Conservation (phyloP, 495 filamentous ascomycete species). For the Oidiodendron maius region DNA sequence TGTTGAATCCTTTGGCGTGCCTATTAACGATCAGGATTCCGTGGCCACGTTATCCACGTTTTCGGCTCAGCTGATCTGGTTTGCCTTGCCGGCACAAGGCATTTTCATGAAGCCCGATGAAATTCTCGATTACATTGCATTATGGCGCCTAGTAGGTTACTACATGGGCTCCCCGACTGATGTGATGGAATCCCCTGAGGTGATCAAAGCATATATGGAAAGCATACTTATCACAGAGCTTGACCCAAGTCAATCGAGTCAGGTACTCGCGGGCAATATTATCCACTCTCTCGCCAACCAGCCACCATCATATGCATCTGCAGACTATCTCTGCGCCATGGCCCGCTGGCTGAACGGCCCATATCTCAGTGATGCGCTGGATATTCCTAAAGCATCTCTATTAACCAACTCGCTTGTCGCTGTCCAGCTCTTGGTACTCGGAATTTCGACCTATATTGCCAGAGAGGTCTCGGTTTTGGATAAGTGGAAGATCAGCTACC, state of each 20-base stretch:
- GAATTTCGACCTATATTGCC: conserved; percentile 44
- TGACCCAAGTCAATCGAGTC: conserved; percentile 45
- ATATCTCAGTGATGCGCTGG: conserved; percentile 53
- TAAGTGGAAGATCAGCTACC: conserved; percentile 41
- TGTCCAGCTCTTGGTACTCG: conserved; percentile 65
- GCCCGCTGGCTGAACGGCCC: conserved; percentile 65
- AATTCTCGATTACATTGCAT: conserved; percentile 60
- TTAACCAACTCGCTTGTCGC: conserved; percentile 57
- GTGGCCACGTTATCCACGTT: conserved; percentile 67
- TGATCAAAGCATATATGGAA: conserved; percentile 59
- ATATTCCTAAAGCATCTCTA: conserved; percentile 45
- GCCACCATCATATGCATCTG: conserved; percentile 56
- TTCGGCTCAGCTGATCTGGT: conserved; percentile 58
- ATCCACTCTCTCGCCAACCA: conserved; percentile 56
- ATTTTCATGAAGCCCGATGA: conserved; percentile 59
- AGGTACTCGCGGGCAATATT: conserved; percentile 65
- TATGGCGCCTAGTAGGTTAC: conserved; percentile 71
- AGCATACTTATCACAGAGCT: conserved; percentile 57
- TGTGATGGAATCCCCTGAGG: conserved; percentile 44
- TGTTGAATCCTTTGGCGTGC: conserved; percentile 51
- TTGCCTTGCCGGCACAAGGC: conserved; percentile 66
- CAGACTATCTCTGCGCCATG: conserved; percentile 58
- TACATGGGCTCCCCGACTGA: conserved; percentile 64
- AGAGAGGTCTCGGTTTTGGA: conserved; percentile 54
- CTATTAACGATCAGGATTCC: conserved; percentile 70